A percentile compares a stretch with the other conserved stretches of the same genome.
Conservation (phyloP, 2,329 filamentous ascomycete species). For the Talaromyces sp. region DNA sequence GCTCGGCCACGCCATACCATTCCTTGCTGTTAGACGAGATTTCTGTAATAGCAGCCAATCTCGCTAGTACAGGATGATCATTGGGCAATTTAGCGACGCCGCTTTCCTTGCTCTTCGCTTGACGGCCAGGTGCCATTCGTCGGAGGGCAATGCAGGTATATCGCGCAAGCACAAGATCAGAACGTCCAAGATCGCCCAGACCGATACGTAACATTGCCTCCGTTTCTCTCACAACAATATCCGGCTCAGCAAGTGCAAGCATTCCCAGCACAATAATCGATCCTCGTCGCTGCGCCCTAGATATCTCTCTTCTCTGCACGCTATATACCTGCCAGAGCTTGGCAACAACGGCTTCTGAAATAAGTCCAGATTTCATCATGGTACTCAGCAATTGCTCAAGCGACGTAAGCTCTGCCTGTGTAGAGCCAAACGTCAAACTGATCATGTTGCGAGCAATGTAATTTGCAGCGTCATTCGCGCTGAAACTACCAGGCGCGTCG, state of each 20-base stretch:
- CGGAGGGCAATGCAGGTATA: constrained; percentile 92
- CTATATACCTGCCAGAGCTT: constrained; percentile 99
- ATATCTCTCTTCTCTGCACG: constrained; percentile 89
- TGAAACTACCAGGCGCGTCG: constrained; percentile 85
- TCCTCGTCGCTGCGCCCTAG: constrained; percentile 81
- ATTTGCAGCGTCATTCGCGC: constrained; percentile 83
- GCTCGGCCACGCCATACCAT: constrained; percentile 91
- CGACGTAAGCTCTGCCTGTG: constrained; percentile 89
- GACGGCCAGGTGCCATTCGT: constrained; percentile 83
- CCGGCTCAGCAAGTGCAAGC: constrained; percentile 86
- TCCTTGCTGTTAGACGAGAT: constrained; percentile 87
- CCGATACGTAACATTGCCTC: constrained; percentile 91
- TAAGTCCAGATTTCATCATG: constrained; percentile 92
- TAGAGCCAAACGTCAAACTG: constrained; percentile 92
- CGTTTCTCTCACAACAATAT: constrained; percentile 92
- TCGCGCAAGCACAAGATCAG: constrained; percentile 84
- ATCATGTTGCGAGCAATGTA: constrained; percentile 99
- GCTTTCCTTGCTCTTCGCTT: constrained; percentile 66
- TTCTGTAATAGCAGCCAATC: constrained; percentile 79
- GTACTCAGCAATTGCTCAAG: constrained; percentile 91
- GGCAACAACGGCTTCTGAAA: constrained; percentile 78
- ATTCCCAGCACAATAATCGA: constrained; percentile 96
- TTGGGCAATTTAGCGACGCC: constrained; percentile 76
- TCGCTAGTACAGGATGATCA: constrained; percentile 80
- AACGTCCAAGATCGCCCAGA: constrained; percentile 72